Evolutionary conservation across 1,284 basidiomycete genomes (phyloP), one percentile per base, ranked within the genome.

Genomic region (Microbotryum lychnidis-dioicae): DNA sequence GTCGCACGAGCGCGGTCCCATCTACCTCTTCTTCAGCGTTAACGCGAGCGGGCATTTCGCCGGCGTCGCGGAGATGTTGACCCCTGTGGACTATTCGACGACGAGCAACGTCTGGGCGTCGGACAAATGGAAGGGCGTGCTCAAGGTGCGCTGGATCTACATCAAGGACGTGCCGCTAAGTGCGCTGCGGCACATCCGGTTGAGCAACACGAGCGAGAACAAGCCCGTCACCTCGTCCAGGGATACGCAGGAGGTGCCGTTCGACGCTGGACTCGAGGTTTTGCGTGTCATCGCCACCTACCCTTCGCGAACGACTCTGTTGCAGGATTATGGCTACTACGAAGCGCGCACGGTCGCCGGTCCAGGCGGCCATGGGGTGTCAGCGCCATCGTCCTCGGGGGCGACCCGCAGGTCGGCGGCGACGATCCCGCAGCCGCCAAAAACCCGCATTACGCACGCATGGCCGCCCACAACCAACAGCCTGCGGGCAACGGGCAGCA

Each of bases 31-130:
- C 78, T 97, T 96, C 77, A 92, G 89, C 66, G 93, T 97, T 65
- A 97, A 97, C 74, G 91, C 89, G 4, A 88, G 86, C 69, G 89
- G 92, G 1, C 92, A 96, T 75, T 97, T 97, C 77, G 96, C 92
- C 71, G 92, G 92, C 46, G 91, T 97, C 82, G 92, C 92, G 1
- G 89, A 94, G 77, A 96, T 96, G 92, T 63, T 67, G 23, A 70
- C 68, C 66, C 76, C 71, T 14, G 77, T 80, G 42, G 79, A 80
- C 68, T 78, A 79, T 63, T 75, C 73, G 21, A 73, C 75, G 62
- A 75, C 75, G 5, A 89, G 87, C 65, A 94, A 87, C 3, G 92
- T 97, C 10, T 97, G 92, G 92, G 91, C 91, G 0, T 92, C 91
- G 46, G 91, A 96, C 77, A 97, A 97, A 75, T 97, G 92, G 92